phyloP scores from a whole-genome alignment of 495 filamentous ascomycete species.

The Penicillium desertorum region DNA sequence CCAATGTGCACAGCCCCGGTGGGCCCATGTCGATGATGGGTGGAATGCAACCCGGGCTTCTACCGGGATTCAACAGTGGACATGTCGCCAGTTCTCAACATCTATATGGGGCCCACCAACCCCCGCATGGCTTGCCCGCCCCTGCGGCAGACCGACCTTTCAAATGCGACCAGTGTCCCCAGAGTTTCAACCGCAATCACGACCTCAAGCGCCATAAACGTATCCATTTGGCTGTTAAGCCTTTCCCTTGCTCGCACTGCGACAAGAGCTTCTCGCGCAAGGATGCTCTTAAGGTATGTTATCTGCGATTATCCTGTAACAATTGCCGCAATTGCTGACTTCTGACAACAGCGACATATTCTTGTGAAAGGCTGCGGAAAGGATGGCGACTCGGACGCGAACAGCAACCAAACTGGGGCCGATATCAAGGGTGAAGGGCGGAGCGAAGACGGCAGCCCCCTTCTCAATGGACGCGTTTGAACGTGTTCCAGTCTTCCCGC shows the following conservation, averaged over 20 bases:
- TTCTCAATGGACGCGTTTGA: constrained; percentile 24
- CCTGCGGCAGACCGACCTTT: constrained; percentile 80
- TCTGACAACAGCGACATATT: constrained; percentile 69
- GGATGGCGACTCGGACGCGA: constrained; percentile 34
- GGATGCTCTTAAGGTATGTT: constrained; percentile 88
- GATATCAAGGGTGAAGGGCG: constrained; percentile 25
- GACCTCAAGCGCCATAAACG: constrained; percentile 94
- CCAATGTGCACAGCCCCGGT: constrained; percentile 72
- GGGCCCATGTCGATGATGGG: constrained; percentile 68
- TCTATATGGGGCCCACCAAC: constrained; percentile 52
- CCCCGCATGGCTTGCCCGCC: constrained; percentile 41
- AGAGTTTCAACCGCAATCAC: constrained; percentile 95
- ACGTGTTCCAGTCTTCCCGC: constrained; percentile 7
- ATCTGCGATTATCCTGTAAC: constrained; percentile 5
- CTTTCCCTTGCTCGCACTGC: constrained; percentile 86
- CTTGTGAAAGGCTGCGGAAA: constrained; percentile 91
- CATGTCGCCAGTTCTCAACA: constrained; percentile 56
- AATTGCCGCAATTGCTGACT: constrained; percentile 14
- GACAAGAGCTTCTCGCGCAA: constrained; percentile 97
- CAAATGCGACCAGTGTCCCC: constrained; percentile 88
- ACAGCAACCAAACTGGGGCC: constrained; percentile 9
- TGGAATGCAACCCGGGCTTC: constrained; percentile 52
- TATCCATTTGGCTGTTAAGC: constrained; percentile 94
- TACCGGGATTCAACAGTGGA: constrained; percentile 57
- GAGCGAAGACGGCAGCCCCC: constrained; percentile 31